These are phyloP conservation scores for Starmerella riodocensis DNA, from an alignment of 805 yeast genomes.

Conservation along the genomic window DNA sequence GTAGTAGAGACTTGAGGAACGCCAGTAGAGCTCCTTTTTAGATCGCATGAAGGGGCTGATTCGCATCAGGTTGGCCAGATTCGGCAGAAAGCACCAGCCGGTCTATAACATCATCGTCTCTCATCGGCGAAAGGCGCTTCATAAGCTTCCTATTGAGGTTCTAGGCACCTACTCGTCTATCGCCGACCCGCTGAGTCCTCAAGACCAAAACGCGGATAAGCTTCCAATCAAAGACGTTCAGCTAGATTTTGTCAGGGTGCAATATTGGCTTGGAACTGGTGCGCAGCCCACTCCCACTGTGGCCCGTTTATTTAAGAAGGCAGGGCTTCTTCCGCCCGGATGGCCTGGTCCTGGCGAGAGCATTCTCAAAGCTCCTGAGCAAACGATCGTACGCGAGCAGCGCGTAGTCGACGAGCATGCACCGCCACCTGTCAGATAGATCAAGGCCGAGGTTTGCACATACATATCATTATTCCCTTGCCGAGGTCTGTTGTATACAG, in stretches of 20 bases:
- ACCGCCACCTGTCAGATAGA: slow-evolving; percentile 21
- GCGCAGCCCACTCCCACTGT: slow-evolving; percentile 87
- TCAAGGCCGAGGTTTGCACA: too few relatives aligned
- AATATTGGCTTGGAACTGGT: slow-evolving; percentile 95
- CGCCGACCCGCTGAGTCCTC: slow-evolving; percentile 54
- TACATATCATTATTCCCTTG: too few relatives aligned
- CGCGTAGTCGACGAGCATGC: slow-evolving; percentile 14
- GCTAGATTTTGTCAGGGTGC: slow-evolving; percentile 76
- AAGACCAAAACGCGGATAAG: slow-evolving; percentile 42
- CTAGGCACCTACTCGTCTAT: slow-evolving; percentile 85
- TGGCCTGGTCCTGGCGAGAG: slow-evolving; percentile 27
- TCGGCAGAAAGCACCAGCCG: slow-evolving; percentile 82
- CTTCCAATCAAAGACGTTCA: slow-evolving; percentile 64
- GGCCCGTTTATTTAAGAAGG: slow-evolving; percentile 61
- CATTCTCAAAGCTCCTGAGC: slow-evolving; percentile 1
- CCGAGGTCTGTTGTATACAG: too few relatives aligned
- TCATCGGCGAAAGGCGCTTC: slow-evolving; percentile 54
- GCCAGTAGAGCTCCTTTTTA: too few relatives aligned
- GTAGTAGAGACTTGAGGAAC: too few relatives aligned
- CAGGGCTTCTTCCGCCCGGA: slow-evolving; percentile 37
- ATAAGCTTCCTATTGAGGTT: slow-evolving; percentile 83
- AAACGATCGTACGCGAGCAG: slow-evolving; percentile 12
- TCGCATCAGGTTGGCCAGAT: slow-evolving; percentile 79
- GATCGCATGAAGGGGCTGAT: slow-evolving; percentile 57
- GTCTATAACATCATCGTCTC: slow-evolving; percentile 86